Evolutionary conservation across 139 green algal genomes (phyloP).

Genomic region (Coelastrella sp.): DNA sequence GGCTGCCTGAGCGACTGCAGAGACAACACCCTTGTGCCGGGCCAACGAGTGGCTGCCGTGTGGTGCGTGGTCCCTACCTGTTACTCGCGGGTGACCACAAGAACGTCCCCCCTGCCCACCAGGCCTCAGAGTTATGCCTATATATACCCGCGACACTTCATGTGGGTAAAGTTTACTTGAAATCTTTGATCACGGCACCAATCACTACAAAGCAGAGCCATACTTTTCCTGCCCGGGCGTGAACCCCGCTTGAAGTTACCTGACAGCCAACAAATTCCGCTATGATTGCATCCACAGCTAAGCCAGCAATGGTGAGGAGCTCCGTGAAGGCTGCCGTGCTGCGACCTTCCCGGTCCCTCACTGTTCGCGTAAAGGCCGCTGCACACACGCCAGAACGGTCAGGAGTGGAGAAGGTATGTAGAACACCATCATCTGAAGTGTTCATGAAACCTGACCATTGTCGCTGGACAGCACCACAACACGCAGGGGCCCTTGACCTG

Average conservation of each 20-base stretch:
- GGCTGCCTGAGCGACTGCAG: no score
- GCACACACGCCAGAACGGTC: conserved; percentile 30
- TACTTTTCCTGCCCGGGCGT: background rate
- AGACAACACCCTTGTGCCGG: no score
- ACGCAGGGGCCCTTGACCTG: background rate
- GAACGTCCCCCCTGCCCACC: background rate
- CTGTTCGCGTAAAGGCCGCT: conserved; percentile 8
- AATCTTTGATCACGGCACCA: background rate
- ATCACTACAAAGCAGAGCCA: background rate
- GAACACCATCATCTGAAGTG: background rate
- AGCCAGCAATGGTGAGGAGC: background rate
- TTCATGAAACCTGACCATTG: background rate
- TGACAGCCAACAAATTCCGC: background rate
- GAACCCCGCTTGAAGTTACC: background rate
- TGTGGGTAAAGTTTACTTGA: background rate
- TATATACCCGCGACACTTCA: background rate
- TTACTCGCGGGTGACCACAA: conserved; percentile 1
- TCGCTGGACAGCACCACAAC: background rate
- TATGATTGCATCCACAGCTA: conserved; percentile 17
- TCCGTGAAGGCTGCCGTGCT: background rate
- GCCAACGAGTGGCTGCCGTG: background rate
- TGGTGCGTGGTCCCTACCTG: background rate
- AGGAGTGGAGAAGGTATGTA: conserved; percentile 44
- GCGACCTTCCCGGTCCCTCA: conserved; percentile 11
- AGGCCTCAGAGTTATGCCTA: background rate